Conservation (phyloP, 768 basidiomycete species). For the Arthromyces matolae region DNA sequence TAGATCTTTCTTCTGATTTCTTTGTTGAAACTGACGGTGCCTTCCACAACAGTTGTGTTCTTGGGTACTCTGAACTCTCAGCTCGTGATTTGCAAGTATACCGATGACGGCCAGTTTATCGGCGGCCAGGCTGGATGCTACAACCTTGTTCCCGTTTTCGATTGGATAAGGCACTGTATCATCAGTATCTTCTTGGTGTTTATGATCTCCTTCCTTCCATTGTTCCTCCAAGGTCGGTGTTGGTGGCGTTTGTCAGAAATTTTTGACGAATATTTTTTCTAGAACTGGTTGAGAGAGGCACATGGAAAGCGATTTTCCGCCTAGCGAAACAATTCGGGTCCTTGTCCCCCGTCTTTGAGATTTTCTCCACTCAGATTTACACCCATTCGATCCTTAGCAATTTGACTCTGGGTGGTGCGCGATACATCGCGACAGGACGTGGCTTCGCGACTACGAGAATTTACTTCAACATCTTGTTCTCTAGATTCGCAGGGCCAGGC, state of each 20-base stretch:
- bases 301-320: slow-evolving; percentile 86
- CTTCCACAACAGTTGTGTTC: slow-evolving; percentile 75
- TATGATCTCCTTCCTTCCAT: slow-evolving; percentile 91
- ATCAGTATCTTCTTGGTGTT: slow-evolving; percentile 98
- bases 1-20: slow-evolving; percentile 16
- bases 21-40: slow-evolving; percentile 2
- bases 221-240: slow-evolving; percentile 86
- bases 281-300: slow-evolving; percentile 96
- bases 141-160: slow-evolving; percentile 88
- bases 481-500: slow-evolving; percentile 96
- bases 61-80: slow-evolving; percentile 88
- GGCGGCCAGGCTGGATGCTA: slow-evolving; percentile 87
- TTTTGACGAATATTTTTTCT: slow-evolving; percentile 17
- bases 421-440: slow-evolving; percentile 98
- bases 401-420: slow-evolving; percentile 94
- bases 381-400: slow-evolving; percentile 97
- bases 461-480: slow-evolving; percentile 92
- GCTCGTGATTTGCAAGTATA: slow-evolving; percentile 78
- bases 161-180: slow-evolving; percentile 95
- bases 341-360: slow-evolving; percentile 92
- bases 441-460: slow-evolving; percentile 97
- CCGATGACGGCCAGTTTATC: slow-evolving; percentile 63
- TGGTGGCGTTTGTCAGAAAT: background rate
- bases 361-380: slow-evolving; percentile 97
- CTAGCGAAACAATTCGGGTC: slow-evolving; percentile 93